Percentiles rank a stretch among this genome's conserved stretches.
These are phyloP conservation scores for Medicago arabica DNA, from an alignment of 306 rosid species.

Conservation along the genomic window DNA sequence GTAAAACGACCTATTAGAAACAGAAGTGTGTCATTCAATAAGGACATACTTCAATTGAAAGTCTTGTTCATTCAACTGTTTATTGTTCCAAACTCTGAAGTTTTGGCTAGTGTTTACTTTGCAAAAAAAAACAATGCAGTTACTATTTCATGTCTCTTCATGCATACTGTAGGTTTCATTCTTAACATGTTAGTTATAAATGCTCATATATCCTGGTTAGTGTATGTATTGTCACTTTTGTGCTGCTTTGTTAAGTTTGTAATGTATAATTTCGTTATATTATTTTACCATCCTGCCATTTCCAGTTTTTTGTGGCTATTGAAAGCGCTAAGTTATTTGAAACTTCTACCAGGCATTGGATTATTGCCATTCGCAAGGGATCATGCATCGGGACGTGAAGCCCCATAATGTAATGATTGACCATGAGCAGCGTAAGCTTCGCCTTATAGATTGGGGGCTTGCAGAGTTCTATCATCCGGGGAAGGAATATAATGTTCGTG, in stretches of 20 bases:
- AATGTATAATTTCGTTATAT: constrained; percentile 12
- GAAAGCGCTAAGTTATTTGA: constrained; percentile 27
- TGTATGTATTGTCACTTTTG: constrained; percentile 10
- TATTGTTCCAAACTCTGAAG: not conserved
- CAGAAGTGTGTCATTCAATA: constrained; percentile 9
- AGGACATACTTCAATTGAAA: constrained; percentile 1
- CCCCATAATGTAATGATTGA: constrained; percentile 73
- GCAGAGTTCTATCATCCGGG: constrained; percentile 68
- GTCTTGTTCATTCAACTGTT: not conserved
- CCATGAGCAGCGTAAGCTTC: constrained; percentile 67
- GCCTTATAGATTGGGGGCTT: constrained; percentile 66
- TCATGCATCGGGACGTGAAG: constrained; percentile 71
- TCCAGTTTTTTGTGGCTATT: constrained; percentile 23
- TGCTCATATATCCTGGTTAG: constrained; percentile 28
- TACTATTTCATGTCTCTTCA: not conserved
- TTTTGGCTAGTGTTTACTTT: constrained; percentile 18
- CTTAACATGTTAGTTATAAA: constrained; percentile 20
- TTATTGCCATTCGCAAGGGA: constrained; percentile 70
- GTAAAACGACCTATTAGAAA: too few species aligned
- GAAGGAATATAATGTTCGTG: constrained; percentile 63
- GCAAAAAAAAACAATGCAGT: constrained; percentile 9
- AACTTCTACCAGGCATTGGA: constrained; percentile 55
- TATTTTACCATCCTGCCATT: constrained; percentile 21
- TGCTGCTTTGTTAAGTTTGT: constrained; percentile 28
- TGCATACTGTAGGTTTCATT: constrained; percentile 14